These are phyloP conservation scores for Fusarium musae DNA, from an alignment of 2,329 filamentous ascomycete species.

Conservation along the genomic window DNA sequence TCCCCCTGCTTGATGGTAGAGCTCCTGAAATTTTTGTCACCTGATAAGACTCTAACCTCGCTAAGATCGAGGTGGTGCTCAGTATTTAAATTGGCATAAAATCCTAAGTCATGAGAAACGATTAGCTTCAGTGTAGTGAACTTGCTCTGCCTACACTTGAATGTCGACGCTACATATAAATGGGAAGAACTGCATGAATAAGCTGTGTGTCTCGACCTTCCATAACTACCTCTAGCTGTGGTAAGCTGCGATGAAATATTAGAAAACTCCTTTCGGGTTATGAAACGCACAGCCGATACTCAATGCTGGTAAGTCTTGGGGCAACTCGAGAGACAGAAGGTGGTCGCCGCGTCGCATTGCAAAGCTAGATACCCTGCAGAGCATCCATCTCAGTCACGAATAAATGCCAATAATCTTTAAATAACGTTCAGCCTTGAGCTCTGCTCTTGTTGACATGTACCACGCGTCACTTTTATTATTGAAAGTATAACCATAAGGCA, in stretches of 20 bases:
- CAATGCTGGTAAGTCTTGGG: background rate
- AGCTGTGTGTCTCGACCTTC: background rate
- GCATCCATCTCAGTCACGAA: background rate
- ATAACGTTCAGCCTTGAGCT: background rate
- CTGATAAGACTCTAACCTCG: background rate
- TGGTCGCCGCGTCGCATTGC: background rate
- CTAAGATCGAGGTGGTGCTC: background rate
- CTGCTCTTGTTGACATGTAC: background rate
- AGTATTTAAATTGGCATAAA: background rate
- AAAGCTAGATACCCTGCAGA: background rate
- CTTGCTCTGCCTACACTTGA: background rate
- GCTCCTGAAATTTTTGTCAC: background rate
- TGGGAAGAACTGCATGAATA: background rate
- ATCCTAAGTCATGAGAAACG: background rate
- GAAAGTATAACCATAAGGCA: background rate
- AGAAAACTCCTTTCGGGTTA: background rate
- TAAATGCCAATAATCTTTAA: accelerated
- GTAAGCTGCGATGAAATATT: accelerated
- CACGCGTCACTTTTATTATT: background rate
- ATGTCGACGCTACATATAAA: background rate
- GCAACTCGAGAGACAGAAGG: background rate
- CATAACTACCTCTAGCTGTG: accelerated
- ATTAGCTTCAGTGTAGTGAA: background rate
- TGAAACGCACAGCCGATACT: background rate
- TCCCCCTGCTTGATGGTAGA: background rate